phyloP scores from a whole-genome alignment of 768 basidiomycete genomes.

The Podaxis carcinomalis region DNA sequence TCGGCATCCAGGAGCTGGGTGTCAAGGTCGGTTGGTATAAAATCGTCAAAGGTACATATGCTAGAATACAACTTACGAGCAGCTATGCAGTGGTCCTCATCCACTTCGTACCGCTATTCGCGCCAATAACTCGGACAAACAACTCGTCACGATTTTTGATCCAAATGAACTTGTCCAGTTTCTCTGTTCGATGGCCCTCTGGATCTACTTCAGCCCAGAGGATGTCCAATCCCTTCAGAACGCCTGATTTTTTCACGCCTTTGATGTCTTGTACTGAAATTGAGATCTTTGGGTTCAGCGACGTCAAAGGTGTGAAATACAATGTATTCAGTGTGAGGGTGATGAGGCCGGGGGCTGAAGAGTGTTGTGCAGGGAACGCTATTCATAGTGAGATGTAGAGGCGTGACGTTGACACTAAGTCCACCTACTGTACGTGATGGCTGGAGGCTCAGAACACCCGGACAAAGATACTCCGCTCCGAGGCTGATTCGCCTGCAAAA shows the following conservation, averaged over 20 bases:
- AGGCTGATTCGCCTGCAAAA: neutral
- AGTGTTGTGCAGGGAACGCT: slow-evolving; percentile 63
- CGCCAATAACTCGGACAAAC: slow-evolving; percentile 57
- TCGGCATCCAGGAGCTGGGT: neutral
- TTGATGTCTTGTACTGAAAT: slow-evolving; percentile 44
- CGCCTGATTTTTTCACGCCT: slow-evolving; percentile 53
- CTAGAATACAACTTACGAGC: no score
- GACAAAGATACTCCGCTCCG: no score
- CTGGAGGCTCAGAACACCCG: no score
- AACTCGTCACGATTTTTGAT: slow-evolving; percentile 61
- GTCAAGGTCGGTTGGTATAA: neutral
- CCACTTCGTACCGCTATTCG: neutral
- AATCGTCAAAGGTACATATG: no score
- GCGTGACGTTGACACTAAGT: neutral
- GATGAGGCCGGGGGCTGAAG: slow-evolving; percentile 52
- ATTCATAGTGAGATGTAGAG: neutral
- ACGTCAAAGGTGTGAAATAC: slow-evolving; percentile 52
- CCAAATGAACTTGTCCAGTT: slow-evolving; percentile 55
- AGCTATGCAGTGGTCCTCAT: neutral
- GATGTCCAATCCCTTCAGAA: slow-evolving; percentile 50
- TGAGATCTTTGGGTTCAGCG: slow-evolving; percentile 37
- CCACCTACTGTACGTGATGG: neutral
- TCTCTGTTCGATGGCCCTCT: slow-evolving; percentile 29
- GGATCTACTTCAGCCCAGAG: slow-evolving; percentile 30
- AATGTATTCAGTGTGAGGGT: slow-evolving; percentile 47